Base-by-base conservation (phyloP, 2,329 filamentous ascomycete genomes). In the Botryotinia narcissicola region DNA sequence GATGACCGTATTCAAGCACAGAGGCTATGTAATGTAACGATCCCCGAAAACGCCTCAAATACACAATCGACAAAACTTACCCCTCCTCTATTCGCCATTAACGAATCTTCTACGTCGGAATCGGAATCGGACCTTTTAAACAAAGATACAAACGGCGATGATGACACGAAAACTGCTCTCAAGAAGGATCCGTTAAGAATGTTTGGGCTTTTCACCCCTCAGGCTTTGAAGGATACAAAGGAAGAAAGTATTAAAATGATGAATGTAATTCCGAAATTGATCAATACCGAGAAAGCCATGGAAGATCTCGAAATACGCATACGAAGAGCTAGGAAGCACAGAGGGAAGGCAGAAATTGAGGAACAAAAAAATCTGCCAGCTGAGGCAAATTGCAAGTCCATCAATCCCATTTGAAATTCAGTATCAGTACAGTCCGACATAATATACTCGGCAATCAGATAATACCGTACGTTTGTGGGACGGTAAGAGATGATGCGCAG, bases 1-100 rank as follows among this genome's bases (percentile, higher is more conserved):
- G 92, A 95, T 81, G 87, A 89, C 76, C 87, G 92, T 64, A 93
- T 93, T 89, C 89, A 89, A 80, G 91, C 91, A 4, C 82, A 81
- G 35, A 83, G 87, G 70, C 81, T 82, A 73, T 80, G 79, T 73
- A 71, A 77, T 91, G 79, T 80, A 73, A 78, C 83, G 46, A 70
- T 75, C 22, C 71, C 68, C 61, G 69, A 71, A 71, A 64, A 71
- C 59, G 69, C 69, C 69, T 64, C 69, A 16, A 48, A 70, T 62
- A 70, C 57, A 62, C 75, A 66, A 44, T 66, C 46, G 59, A 68
- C 32, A 73, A 63, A 63, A 35, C 70, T 25, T 48, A 20, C 80
- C 90, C 46, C 69, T 72, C 54, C 59, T n/a, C 25, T 44, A n/a
- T 70, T 70, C 46, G 40, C 42, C 37, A 73, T 69, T 14, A 35